Evolutionary conservation across 768 basidiomycete genomes (phyloP), one percentile per base, ranked within the genome.

Genomic region (Hortiboletus campestris): DNA sequence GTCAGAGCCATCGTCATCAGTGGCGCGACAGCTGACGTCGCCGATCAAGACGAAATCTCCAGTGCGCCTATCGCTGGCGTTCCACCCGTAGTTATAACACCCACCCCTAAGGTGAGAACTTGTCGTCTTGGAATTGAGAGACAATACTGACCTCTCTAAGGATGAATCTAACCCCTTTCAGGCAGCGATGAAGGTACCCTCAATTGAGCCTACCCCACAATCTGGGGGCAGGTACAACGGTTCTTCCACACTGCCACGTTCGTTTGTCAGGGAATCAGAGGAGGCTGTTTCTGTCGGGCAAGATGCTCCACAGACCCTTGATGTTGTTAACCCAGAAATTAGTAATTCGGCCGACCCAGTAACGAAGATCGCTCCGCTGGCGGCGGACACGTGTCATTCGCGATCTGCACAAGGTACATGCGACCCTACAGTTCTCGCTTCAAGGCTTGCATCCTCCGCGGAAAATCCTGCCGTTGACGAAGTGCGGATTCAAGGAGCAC

Each of bases 1-100:
- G 58, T 60, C 44, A 55, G 53, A 47, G 61, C 61, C 16, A 64
- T 65, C 42, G 63, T 60, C 50, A 66, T 51, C 22, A 57, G 62
- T 50, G 67, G 49, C 55, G 61, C 52, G 43, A 65, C 57, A 46
- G 66, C 59, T 34, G 67, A 46, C 22, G 29, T 58, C 49, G 53
- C 58, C 50, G 52, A 57, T 53, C 58, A 53, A 16, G 48, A 48
- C 28, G 53, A 55, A 46, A 50, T 55, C 45, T 43, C 31, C 40
- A 42, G 44, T 25, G 39, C 13, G 42, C 46, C 58, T 39, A 45
- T 46, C 41, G 39, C 29, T 40, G 38, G 20, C 14, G 20, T 17
- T 19, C 43, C 56, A 19, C 12, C 44, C n/a, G 20, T 28, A 13
- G 42, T 42, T 42, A 34, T 6, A 19, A 31, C 29, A 20, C 19